Base-by-base conservation (phyloP, 73 alveolate genomes). In the Diophrys sp. region DNA sequence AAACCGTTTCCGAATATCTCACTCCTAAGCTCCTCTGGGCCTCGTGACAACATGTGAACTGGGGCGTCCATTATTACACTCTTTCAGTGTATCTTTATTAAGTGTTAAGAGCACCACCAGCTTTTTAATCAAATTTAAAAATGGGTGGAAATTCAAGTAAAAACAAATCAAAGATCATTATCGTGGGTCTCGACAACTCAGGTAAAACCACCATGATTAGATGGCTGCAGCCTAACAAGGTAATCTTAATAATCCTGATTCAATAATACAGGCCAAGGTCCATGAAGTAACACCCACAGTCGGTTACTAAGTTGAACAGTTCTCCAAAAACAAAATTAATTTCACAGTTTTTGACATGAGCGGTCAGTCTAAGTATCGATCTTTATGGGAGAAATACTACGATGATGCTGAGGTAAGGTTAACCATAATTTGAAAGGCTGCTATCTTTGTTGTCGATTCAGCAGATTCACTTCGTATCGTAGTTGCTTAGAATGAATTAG, bases 391-490 rank as follows among this genome's bases (percentile, higher is more conserved):
- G 54, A 70, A 83, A 62, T 89, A 79, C 33, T 90, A 90, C 32
- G 89, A 74, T 53, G 91, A 89, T 26, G 77, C 86, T 30, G 89
- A 82, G 89, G 88, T 74, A 68, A 66, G n/a, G 1, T 8, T n/a
- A n/a, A 5, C 30, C 1, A 68, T 70, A 34, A 1, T 24, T 72
- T 14, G n/a, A 8, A 80, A 82, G 91, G 95, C 89, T 1, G 74
- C 80, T 0, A 85, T 89, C 29, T 90, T 90, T 73, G 96, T 90
- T n/a, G 77, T 90, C n/a, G 96, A 90, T 57, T 67, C 96, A 30
- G 83, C 94, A 30, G 96, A 90, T 68, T 54, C 83, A 70, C 79
- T 90, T 23, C 74, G 96, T 67, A 77, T 85, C 67, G 72, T 79
- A 0, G 90, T 90, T 1, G 93, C 89, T 0, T 77, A 73, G 73